Conservation (phyloP, 2,329 filamentous ascomycete genomes). For the Aureobasidium sp. region DNA sequence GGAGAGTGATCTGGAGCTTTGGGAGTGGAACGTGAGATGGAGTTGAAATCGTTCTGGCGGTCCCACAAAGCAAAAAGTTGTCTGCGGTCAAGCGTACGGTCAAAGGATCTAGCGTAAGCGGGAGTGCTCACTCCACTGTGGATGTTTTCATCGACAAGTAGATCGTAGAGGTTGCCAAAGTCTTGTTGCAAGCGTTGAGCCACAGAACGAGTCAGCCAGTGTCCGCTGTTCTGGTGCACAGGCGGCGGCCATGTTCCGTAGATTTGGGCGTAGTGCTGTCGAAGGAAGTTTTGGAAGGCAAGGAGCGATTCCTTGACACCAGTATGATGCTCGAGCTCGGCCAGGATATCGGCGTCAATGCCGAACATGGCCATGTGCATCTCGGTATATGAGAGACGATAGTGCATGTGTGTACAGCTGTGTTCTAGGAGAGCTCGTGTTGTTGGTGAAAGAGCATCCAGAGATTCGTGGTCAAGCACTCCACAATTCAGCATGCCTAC, state of each 20-base stretch:
- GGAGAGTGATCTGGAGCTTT: conserved; percentile 45
- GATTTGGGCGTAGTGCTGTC: conserved; percentile 48
- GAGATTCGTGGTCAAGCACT: background rate
- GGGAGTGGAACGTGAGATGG: conserved; percentile 55
- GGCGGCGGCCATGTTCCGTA: conserved; percentile 55
- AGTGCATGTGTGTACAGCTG: conserved; percentile 57
- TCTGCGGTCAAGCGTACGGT: background rate
- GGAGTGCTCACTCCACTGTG: background rate
- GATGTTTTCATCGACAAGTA: conserved; percentile 49
- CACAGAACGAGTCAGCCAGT: conserved; percentile 55
- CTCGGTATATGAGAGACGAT: conserved; percentile 56
- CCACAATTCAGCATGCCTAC: conserved; percentile 48
- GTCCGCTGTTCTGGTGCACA: conserved; percentile 14
- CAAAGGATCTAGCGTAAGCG: background rate
- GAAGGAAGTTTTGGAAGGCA: conserved; percentile 54
- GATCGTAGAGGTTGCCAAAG: conserved; percentile 63
- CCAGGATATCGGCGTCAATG: conserved; percentile 46
- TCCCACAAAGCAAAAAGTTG: conserved; percentile 36
- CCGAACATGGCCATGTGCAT: conserved; percentile 51
- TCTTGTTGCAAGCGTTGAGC: conserved; percentile 54
- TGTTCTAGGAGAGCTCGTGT: conserved; percentile 42
- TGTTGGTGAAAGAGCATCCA: conserved; percentile 1
- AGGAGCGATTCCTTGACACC: conserved; percentile 49
- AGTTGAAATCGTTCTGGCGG: conserved; percentile 40
- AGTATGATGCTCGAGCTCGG: conserved; percentile 31